Base-by-base conservation (phyloP, 2,329 filamentous ascomycete species). In the Ampelomyces quisqualis region DNA sequence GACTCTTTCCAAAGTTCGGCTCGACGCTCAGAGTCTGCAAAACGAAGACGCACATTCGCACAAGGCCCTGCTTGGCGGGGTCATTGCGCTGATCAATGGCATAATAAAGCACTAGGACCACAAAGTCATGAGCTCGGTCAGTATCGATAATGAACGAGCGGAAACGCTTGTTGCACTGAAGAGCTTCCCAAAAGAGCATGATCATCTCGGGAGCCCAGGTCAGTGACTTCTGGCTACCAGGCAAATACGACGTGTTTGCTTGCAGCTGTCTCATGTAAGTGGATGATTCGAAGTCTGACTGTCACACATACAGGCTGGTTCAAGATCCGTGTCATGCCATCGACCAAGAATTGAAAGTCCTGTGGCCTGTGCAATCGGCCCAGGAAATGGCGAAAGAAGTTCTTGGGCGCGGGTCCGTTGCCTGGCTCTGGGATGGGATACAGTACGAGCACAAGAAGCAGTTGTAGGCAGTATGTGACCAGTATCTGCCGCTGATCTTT, bases 121-220 rank as follows among this genome's bases (percentile, higher is more conserved):
- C 78, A 68, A 97, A 96, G 65, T 98, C 93, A 60, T 96, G 88
- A 0, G 88, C 88, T 38, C 91, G 79, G 62, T 93, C 89, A 0
- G 93, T 97, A 57, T 98, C 93, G 49, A 97, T 91, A 59, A 98
- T 93, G 69, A 96, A 98, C 1, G 90, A 89, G 21, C 93, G 80
- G 71, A 98, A 98, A 44, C 91, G 81, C 71, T 95, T 97, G 71
- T 98, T 98, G 77, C 91, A 96, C 69, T 98, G 93, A 4, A 93
- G 82, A 24, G 89, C 82, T 72, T 98, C 93, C 93, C 93, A 98
- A 64, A 97, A 96, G 2, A 98, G 77, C 79, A 96, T 93, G 40
- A 97, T 84, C 73, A 94, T 94, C 69, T 98, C 93, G 2, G 93
- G 90, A 0, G 90, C 89, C 77, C 91, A 95, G 61, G 88, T 88